Conservation (phyloP, 2,329 filamentous ascomycete genomes). For the Pezicula carpinea region DNA sequence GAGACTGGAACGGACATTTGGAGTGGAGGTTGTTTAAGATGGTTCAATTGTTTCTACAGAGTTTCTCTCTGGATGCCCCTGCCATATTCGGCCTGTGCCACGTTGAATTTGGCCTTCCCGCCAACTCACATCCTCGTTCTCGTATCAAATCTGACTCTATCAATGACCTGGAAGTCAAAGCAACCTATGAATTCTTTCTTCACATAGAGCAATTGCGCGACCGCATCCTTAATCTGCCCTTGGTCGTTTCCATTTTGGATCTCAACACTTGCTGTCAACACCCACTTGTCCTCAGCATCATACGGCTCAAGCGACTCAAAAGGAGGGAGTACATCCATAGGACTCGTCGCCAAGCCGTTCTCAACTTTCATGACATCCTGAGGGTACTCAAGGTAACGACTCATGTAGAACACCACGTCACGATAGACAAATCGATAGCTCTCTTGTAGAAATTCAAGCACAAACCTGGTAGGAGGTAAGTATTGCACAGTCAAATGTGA, state of each 20-base stretch:
- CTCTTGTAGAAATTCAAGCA: conserved; percentile 18
- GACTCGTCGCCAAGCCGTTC: conserved; percentile 21
- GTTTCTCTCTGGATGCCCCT: no score
- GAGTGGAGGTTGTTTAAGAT: no score
- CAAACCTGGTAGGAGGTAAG: conserved; percentile 16
- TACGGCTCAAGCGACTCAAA: conserved; percentile 43
- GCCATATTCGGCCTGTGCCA: neutral
- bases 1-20: no score
- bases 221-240: conserved; percentile 46
- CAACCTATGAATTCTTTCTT: conserved; percentile 45
- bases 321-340: conserved; percentile 35
- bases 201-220: conserved; percentile 44
- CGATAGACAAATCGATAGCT: conserved; percentile 23
- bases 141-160: conserved; percentile 50
- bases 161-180: conserved; percentile 47
- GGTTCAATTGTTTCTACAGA: no score
- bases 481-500: conserved; percentile 4
- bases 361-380: conserved; percentile 7
- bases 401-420: conserved; percentile 24
- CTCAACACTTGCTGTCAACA: conserved; percentile 48
- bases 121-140: conserved; percentile 29
- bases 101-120: neutral
- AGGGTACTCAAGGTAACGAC: conserved; percentile 20
- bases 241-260: conserved; percentile 54
- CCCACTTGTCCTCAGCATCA: conserved; percentile 47